A percentile compares a stretch with the other conserved stretches of the same genome.
Evolutionary conservation across 2,329 filamentous ascomycete species (phyloP).

Genomic region (Penicillium occitanis): DNA sequence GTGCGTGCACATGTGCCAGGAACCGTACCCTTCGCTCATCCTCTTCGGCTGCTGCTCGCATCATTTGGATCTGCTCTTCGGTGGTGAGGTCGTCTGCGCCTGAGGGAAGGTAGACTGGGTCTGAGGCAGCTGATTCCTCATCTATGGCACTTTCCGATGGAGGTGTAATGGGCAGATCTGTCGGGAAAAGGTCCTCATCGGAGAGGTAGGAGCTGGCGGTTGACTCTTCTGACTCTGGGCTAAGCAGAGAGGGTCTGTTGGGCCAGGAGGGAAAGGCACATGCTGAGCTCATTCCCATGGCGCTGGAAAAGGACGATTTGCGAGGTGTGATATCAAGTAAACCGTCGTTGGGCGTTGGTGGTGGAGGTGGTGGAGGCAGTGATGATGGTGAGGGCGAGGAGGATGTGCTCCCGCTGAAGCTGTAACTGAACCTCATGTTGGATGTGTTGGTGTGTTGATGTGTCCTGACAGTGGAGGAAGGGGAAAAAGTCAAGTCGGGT

Average conservation of each 20-base stretch:
- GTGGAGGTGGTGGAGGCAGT: conserved; percentile 39
- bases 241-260: conserved; percentile 41
- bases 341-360: conserved; percentile 40
- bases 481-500: not conserved
- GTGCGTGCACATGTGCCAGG: conserved; percentile 43
- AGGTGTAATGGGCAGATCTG: conserved; percentile 32
- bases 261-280: conserved; percentile 49
- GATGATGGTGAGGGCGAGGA: conserved; percentile 32
- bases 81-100: conserved; percentile 34
- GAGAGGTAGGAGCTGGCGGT: conserved; percentile 43
- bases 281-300: conserved; percentile 40
- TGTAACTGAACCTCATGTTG: conserved; percentile 31
- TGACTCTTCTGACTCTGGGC: conserved; percentile 31
- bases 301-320: conserved; percentile 44
- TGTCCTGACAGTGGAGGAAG: not conserved
- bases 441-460: conserved; percentile 5
- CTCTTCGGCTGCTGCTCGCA: conserved; percentile 36
- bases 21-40: conserved; percentile 39
- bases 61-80: conserved; percentile 41
- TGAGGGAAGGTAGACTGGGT: conserved; percentile 24
- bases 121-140: conserved; percentile 29
- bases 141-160: conserved; percentile 29
- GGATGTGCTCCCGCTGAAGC: conserved; percentile 27
- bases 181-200: conserved; percentile 44
- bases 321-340: conserved; percentile 43